Base-by-base conservation (phyloP, 441 rosid species). In the Sinapis alba region DNA sequence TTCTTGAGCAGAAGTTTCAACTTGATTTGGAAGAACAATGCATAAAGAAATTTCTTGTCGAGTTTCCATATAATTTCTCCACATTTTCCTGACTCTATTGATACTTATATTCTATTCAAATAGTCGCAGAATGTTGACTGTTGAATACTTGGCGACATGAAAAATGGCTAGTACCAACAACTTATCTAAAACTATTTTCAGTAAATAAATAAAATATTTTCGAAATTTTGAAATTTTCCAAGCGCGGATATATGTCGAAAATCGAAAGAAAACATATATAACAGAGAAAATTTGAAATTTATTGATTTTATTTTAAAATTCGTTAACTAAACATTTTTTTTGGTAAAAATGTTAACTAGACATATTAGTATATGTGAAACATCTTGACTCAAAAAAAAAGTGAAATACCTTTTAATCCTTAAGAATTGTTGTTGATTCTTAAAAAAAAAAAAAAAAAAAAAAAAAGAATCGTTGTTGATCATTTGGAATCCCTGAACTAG, bases 1-100 rank as follows among this genome's bases (percentile, higher is more conserved):
- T 45, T 74, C 32, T 60, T 61, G 9, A 0, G 28, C 30, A 20
- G 19, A 74, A 12, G 11, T 59, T 60, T 59, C 4, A 28, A 24
- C 56, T 16, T 51, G n/a, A 19, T 62, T 62, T 26, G 23, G 19
- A 75, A 68, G 41, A 16, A 30, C 16, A 23, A 16, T 12, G 68
- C 15, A 5, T 12, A 28, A 6, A 18, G 45, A 75, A 75, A 12
- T 75, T 76, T 26, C 64, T 27, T 41, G 21, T 10, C 3, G 19
- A 68, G 24, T 68, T 61, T 50, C 78, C 34, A 3, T 23, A 56
- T 58, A 1, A 23, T 59, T 75, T 68, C 56, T 27, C 13, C 2
- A 11, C 56, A 1, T 62, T 68, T 68, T 53, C 74, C 47, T 51
- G n/a, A 47, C 21, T 58, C 4, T 23, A 1, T 21, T 21, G 12